These are phyloP conservation scores for Rhodosporidiobolus sp. DNA, from an alignment of 768 basidiomycete genomes.

Conservation along the genomic window DNA sequence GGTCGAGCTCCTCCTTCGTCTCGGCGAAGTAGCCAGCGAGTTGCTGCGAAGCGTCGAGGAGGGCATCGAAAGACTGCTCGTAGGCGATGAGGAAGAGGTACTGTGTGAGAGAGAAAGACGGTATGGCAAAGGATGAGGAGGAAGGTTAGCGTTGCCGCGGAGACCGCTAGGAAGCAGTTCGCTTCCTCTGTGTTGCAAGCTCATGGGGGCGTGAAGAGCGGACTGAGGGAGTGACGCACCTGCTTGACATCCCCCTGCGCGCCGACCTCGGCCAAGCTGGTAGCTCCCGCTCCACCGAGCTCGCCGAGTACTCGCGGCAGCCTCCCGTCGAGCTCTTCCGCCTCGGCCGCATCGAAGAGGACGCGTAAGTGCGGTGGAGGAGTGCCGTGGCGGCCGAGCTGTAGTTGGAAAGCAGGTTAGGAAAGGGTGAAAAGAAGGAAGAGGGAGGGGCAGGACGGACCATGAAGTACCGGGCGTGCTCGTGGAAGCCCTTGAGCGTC, in stretches of 20 bases:
- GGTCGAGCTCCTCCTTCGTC: too few relatives aligned
- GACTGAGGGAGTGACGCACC: background rate
- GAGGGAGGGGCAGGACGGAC: background rate
- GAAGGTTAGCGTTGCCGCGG: too few relatives aligned
- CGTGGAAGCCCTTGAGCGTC: slow-evolving; percentile 14
- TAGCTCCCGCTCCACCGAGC: background rate
- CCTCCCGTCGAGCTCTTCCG: background rate
- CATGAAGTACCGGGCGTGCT: slow-evolving; percentile 27
- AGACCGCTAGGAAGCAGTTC: too few relatives aligned
- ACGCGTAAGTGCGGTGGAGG: background rate
- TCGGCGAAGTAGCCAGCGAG: background rate
- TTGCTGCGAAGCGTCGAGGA: slow-evolving; percentile 23
- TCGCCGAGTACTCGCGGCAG: background rate
- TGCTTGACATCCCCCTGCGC: slow-evolving; percentile 10
- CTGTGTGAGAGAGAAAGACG: background rate
- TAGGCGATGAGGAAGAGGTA: slow-evolving; percentile 27
- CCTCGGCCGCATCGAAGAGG: slow-evolving; percentile 10
- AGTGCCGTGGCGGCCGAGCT: slow-evolving; percentile 22
- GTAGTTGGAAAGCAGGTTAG: background rate
- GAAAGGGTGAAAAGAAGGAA: too few relatives aligned
- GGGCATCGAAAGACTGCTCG: slow-evolving; percentile 10
- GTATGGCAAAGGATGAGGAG: background rate
- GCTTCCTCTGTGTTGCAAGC: too few relatives aligned
- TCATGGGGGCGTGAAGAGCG: too few relatives aligned
- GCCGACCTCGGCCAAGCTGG: background rate